Conservation (phyloP, 257 asterid genomes). For the Solanum chaucha region DNA sequence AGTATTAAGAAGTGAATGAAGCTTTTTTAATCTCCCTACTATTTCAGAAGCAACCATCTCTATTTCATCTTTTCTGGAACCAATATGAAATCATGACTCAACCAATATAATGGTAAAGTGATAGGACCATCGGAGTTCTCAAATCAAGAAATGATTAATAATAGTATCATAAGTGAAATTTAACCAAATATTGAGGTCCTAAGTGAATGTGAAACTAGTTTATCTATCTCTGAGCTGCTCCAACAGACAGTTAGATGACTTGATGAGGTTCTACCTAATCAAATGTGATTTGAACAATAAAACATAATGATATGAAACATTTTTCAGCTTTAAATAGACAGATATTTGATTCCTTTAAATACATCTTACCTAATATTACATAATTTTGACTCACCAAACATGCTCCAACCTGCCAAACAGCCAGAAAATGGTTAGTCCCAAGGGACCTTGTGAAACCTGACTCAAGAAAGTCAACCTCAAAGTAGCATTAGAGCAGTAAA, state of each 20-base stretch:
- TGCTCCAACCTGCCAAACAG: slow-evolving; percentile 69
- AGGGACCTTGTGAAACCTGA: not conserved
- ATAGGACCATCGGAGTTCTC: not conserved
- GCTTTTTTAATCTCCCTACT: not conserved
- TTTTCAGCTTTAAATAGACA: not conserved
- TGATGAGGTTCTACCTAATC: not conserved
- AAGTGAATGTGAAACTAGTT: not conserved
- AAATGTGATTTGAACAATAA: not conserved
- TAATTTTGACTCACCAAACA: slow-evolving; percentile 93
- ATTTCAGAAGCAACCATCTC: not conserved
- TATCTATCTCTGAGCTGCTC: not conserved
- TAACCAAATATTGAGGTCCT: not conserved
- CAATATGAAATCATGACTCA: not conserved
- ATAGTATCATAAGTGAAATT: not conserved
- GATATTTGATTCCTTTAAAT: not conserved
- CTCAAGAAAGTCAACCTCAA: not conserved
- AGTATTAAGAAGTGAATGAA: not conserved
- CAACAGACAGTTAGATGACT: not conserved
- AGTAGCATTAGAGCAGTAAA: not conserved
- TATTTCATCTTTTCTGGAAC: not conserved
- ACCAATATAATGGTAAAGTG: not conserved
- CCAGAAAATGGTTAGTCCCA: not conserved
- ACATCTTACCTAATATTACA: slow-evolving; percentile 69
- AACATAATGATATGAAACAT: not conserved
- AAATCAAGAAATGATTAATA: not conserved